Base-by-base conservation (phyloP, 2,329 filamentous ascomycete genomes). In the Aspergillus puulaauensis region DNA sequence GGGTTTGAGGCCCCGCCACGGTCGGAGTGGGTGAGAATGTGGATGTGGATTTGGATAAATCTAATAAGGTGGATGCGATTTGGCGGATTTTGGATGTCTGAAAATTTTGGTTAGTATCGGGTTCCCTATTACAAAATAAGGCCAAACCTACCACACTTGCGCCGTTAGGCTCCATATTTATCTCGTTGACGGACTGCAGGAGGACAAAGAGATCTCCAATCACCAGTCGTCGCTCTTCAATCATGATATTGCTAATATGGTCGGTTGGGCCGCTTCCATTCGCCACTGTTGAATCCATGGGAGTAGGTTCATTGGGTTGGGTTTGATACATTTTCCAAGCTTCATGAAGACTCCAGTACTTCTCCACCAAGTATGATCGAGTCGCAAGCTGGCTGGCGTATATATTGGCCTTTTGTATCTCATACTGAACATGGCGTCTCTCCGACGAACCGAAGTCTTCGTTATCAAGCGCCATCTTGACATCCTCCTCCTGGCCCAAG, bases 391-490 rank as follows among this genome's bases (percentile, higher is more conserved):
- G 89, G 6, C 89, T 93, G 2, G 88, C 86, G 69, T 93, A 91
- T 40, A 96, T 90, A 71, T 96, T 96, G 6, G 91, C 90, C 71
- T 96, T 96, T 71, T 96, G 91, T 31, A 96, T 95, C 74, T 96
- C 92, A 64, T 88, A 91, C 69, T 95, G 90, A 4, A 92, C 77
- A 5, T 67, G 63, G 11, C 71, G 72, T 27, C 68, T 68, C 50
- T 70, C 65, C 19, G 61, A 65, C 15, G 64, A 40, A 9, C 64
- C 62, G 11, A 65, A 61, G 15, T 69, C 68, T 39, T 67, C 63
- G 1, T 83, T 21, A 79, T 2, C 83, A 80, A 51, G 78, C 80
- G 63, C 84, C 85, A 62, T 80, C 75, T 55, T 82, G 73, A n/a
- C 77, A 75, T 41, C 57, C 50, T 52, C 50, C 9, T 51, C 47